A percentile compares a stretch with the other conserved stretches of the same genome.
phyloP scores from a whole-genome alignment of 2,329 filamentous ascomycete species.

The Ilyonectria mors-panacis region DNA sequence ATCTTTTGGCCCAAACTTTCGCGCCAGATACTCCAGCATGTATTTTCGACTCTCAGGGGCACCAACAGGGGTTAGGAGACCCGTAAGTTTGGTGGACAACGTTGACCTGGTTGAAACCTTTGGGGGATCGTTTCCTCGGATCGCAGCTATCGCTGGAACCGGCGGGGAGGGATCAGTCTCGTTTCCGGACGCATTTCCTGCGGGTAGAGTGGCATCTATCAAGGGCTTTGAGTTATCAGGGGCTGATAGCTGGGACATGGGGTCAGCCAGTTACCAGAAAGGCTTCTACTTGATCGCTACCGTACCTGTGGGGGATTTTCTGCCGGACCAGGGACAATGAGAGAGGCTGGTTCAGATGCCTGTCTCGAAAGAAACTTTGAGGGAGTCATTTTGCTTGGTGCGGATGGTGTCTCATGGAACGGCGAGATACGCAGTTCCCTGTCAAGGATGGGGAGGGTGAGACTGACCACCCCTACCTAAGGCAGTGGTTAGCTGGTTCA shows the following conservation, averaged over 20 bases:
- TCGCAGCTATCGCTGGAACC: neutral
- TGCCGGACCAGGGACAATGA: no score
- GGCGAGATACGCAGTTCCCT: no score
- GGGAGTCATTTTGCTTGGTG: neutral
- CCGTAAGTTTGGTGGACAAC: neutral
- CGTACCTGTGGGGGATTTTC: no score
- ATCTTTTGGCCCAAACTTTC: constrained; percentile 12
- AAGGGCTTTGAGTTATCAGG: no score
- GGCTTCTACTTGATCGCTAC: no score
- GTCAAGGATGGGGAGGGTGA: no score
- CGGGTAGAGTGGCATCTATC: no score
- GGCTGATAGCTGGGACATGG: no score
- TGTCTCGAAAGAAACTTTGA: neutral
- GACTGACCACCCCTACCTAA: no score
- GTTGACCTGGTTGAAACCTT: neutral
- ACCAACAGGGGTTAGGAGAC: neutral
- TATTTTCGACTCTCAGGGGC: constrained; percentile 2
- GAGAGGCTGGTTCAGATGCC: neutral
- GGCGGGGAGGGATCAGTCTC: neutral
- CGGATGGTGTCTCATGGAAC: no score
- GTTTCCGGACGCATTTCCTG: neutral
- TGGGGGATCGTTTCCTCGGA: neutral
- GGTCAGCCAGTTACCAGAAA: no score
- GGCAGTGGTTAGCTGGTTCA: no score
- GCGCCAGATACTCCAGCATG: constrained; percentile 22